Evolutionary conservation across 2,329 filamentous ascomycete species (phyloP), one percentile per base, ranked within the genome.

Genomic region (Drechslera avenae): DNA sequence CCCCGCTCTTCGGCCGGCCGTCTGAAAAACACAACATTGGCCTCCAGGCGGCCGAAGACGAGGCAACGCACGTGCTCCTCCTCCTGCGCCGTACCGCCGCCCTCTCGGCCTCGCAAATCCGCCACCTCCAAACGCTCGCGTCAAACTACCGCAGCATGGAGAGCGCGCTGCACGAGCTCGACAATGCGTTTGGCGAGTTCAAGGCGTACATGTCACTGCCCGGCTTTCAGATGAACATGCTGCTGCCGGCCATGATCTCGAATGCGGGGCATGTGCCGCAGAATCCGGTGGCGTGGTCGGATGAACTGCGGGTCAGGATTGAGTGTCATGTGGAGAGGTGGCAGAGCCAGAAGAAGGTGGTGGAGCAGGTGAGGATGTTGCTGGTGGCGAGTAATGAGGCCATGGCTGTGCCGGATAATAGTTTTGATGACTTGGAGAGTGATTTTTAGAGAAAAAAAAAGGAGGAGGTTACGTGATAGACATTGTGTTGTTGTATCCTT

Each of bases 271-370:
- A 17, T 3, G 10, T 68, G 6, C 45, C 58, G 0, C 12, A 23
- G 6, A 66, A 69, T 18, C 63, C 66, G 0, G 35, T 67, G 1
- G 52, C 53, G 5, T 72, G 69, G 69, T 50, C 52, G 7, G 66
- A 70, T 13, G 45, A 60, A 4, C 19, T 56, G 2, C 44, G 45
- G 3, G 18, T 6, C 0, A 32, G 7, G 10, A 56, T 65, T 13
- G 62, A 65, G 32, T 32, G 43, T 0, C 49, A 59, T 16, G 56
- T 72, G 1, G 33, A 30, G 18, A 63, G 50, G 30, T 71, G 69
- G 69, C 59, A 46, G 45, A 39, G 46, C 1, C 67, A 69, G 42
- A 46, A 43, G 34, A 37, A 44, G 0, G 48, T 52, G 1, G 47
- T 68, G 10, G 50, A 57, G n/a, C 57, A 62, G 47, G 39, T 72